Evolutionary conservation across 2,329 filamentous ascomycete species (phyloP).

Genomic region (Aspergillus proliferans): DNA sequence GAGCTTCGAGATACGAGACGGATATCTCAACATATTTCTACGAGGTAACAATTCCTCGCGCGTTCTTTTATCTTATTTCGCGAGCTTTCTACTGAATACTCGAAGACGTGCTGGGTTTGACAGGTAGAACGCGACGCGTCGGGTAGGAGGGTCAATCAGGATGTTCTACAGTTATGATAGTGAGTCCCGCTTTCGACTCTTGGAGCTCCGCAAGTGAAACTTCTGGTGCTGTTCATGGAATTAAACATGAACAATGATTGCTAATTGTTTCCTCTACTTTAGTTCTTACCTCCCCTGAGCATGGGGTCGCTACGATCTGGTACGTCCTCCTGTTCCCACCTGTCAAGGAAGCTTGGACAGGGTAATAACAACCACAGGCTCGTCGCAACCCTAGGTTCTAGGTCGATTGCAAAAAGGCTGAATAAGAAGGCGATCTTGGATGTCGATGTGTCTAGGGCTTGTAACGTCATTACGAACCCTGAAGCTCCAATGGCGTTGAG

Average conservation of each 20-base stretch:
- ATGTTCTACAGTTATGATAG: conserved; percentile 99
- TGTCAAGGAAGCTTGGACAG: background rate
- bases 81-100: background rate
- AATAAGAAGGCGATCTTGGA: conserved; percentile 80
- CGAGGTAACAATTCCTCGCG: background rate
- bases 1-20: too few relatives aligned
- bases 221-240: too few relatives aligned
- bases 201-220: too few relatives aligned
- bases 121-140: background rate
- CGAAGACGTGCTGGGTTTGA: background rate
- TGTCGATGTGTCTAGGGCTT: conserved; percentile 81
- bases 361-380: conserved; percentile 54
- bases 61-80: background rate
- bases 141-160: conserved; percentile 2
- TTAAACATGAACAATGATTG: background rate
- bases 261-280: conserved; percentile 15
- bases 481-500: conserved; percentile 83
- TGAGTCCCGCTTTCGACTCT: conserved; percentile 39
- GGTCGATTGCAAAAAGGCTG: conserved; percentile 64
- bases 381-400: conserved; percentile 77
- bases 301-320: conserved; percentile 95
- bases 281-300: conserved; percentile 77
- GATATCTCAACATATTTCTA: too few relatives aligned
- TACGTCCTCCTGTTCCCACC: conserved; percentile 39
- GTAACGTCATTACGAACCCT: conserved; percentile 77